Percentiles rank a stretch among this genome's conserved stretches.
Conservation (phyloP, 2,329 filamentous ascomycete species). For the Dactylellina leptospora region DNA sequence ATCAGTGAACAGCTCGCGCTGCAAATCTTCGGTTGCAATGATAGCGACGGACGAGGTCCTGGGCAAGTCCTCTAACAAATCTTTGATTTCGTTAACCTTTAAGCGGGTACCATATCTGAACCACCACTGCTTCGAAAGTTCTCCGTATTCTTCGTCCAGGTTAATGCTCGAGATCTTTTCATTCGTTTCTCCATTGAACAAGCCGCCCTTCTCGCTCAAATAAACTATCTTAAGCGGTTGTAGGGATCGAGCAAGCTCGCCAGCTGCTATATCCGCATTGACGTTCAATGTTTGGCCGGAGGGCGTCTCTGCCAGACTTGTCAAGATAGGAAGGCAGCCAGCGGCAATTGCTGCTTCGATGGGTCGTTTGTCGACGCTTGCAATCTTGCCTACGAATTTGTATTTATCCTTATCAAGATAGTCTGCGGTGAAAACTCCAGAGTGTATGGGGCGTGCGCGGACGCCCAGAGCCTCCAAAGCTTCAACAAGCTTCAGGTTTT, state of each 20-base stretch:
- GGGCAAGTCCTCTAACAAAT: slow-evolving; percentile 85
- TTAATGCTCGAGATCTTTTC: slow-evolving; percentile 98
- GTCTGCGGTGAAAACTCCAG: slow-evolving; percentile 88
- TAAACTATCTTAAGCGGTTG: slow-evolving; percentile 98
- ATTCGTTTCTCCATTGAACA: slow-evolving; percentile 91
- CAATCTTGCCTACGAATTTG: slow-evolving; percentile 94
- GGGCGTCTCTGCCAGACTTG: slow-evolving; percentile 91
- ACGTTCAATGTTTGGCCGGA: slow-evolving; percentile 96
- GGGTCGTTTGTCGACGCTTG: slow-evolving; percentile 84
- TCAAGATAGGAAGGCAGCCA: slow-evolving; percentile 90
- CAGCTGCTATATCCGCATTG: slow-evolving; percentile 95
- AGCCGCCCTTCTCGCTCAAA: slow-evolving; percentile 94
- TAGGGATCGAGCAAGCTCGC: slow-evolving; percentile 85
- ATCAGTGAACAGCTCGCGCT: slow-evolving; percentile 97
- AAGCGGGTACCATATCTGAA: slow-evolving; percentile 91
- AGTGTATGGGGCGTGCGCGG: slow-evolving; percentile 84
- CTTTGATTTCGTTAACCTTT: slow-evolving; percentile 98
- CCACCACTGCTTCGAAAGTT: slow-evolving; percentile 93
- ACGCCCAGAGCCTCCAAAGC: slow-evolving; percentile 89
- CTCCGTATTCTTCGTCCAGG: slow-evolving; percentile 92
- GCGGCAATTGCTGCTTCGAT: slow-evolving; percentile 92
- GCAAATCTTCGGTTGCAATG: slow-evolving; percentile 92
- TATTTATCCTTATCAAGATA: slow-evolving; percentile 97
- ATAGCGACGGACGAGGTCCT: slow-evolving; percentile 95
- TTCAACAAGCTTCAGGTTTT: slow-evolving; percentile 92